These are phyloP conservation scores for Hanseniaspora gamundiae DNA, from an alignment of 1,139 yeast genomes.

Conservation along the genomic window DNA sequence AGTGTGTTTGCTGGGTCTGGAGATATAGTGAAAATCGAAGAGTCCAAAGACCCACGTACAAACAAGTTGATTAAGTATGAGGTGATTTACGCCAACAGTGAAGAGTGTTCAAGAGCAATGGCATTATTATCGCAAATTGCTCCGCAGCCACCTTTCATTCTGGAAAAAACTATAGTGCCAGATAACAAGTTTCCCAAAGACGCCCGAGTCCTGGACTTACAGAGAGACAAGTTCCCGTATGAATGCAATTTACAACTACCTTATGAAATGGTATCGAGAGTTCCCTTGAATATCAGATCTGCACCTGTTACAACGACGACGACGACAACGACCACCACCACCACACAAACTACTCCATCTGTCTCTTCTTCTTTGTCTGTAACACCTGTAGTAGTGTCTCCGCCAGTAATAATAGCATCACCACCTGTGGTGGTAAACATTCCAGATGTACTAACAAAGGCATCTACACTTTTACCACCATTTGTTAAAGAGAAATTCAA, in stretches of 20 bases:
- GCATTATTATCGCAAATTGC: conserved; percentile 1
- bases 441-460: conserved; percentile 36
- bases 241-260: conserved; percentile 20
- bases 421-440: conserved; percentile 11
- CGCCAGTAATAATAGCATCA: not conserved
- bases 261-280: conserved; percentile 24
- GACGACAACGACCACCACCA: no score
- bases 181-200: conserved; percentile 7
- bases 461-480: conserved; percentile 38
- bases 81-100: conserved; percentile 4
- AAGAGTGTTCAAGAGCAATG: conserved; percentile 5
- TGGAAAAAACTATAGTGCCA: conserved; percentile 4
- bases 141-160: conserved; percentile 4
- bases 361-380: conserved; percentile 2
- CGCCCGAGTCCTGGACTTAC: conserved; percentile 13
- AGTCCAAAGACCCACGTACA: conserved; percentile 4
- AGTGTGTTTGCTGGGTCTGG: conserved; percentile 7
- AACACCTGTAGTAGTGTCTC: not conserved
- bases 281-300: conserved; percentile 19
- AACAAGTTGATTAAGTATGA: conserved; percentile 3
- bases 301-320: conserved; percentile 17
- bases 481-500: conserved; percentile 5
- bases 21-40: conserved; percentile 7
- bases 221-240: conserved; percentile 24
- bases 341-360: conserved; percentile 9